Base-by-base conservation (phyloP, 495 filamentous ascomycete species). In the Penicillium goetzii region DNA sequence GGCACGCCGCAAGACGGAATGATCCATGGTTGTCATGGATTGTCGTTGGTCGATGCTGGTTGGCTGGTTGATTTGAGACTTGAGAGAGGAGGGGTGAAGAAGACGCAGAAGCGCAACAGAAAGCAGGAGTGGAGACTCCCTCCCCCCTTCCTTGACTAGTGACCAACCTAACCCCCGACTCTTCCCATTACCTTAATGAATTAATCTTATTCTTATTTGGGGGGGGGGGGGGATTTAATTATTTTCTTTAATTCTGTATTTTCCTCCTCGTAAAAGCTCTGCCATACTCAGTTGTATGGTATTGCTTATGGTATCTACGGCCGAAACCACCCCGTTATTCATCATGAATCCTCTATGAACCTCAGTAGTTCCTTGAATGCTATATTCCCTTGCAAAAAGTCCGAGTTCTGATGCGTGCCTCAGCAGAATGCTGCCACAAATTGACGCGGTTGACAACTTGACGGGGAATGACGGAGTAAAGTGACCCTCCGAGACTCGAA, bases 401-500 rank as follows among this genome's bases (percentile, higher is more conserved):
- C n/a, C n/a, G n/a, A n/a, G n/a, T n/a, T n/a, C n/a, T n/a, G n/a
- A n/a, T n/a, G n/a, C n/a, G n/a, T n/a, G n/a, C n/a, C n/a, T 7
- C 30, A 7, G 30, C 30, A 32, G 30, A 19, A 53, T 53, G 6
- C 50, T 32, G 26, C 12, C 50, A 0, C 51, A 19, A 56, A 21
- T 33, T 10, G 53, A 38, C 17, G 28, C 28, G 30, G 52, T 26
- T 56, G 53, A n/a, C n/a, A n/a, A n/a, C n/a, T n/a, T n/a, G n/a
- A 56, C 55, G 55, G 55, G 21, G 33, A 8, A 59, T 59, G 32
- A 45, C 58, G 58, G 58, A 60, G 49, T 14, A 45, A 30, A 52
- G 30, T 60, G 45, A 53, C 49, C 58, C 58, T 60, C 47, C 58
- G 58, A 40, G 40, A 17, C 57, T 40, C 55, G 52, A 36, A 55